Evolutionary conservation across 2,329 filamentous ascomycete genomes (phyloP).

Genomic region (Macrophomina pseudophaseolina): DNA sequence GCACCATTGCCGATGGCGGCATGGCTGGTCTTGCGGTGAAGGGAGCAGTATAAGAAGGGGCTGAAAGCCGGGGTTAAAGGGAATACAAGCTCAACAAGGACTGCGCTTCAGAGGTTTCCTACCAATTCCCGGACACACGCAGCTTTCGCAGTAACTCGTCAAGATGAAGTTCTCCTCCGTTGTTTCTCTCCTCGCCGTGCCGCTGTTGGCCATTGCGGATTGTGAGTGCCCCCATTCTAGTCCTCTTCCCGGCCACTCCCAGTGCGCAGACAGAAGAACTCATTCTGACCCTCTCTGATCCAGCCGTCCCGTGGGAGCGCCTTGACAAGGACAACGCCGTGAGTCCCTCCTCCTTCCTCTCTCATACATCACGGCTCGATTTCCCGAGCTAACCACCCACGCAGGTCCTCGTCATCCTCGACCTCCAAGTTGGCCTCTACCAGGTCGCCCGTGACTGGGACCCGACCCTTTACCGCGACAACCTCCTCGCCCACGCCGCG

Average conservation of each 20-base stretch:
- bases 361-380: background rate
- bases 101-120: background rate
- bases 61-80: background rate
- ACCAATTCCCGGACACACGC: background rate
- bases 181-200: background rate
- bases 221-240: background rate
- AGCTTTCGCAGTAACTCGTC: too few species aligned
- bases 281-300: background rate
- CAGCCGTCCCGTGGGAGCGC: slow-evolving; percentile 23
- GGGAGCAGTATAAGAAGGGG: background rate
- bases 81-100: background rate
- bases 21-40: background rate
- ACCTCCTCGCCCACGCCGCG: slow-evolving; percentile 70
- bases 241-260: background rate
- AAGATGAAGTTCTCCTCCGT: slow-evolving; percentile 1
- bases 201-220: slow-evolving; percentile 33
- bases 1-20: background rate
- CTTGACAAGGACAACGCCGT: slow-evolving; percentile 19
- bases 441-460: slow-evolving; percentile 69
- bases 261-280: too few species aligned
- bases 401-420: slow-evolving; percentile 62
- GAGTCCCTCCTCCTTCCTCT: background rate
- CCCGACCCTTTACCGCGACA: slow-evolving; percentile 67
- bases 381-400: background rate
- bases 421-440: slow-evolving; percentile 66